A percentile compares a stretch with the other conserved stretches of the same genome.
Conservation (phyloP, 2,329 filamentous ascomycete species). For the Exophiala sideris region DNA sequence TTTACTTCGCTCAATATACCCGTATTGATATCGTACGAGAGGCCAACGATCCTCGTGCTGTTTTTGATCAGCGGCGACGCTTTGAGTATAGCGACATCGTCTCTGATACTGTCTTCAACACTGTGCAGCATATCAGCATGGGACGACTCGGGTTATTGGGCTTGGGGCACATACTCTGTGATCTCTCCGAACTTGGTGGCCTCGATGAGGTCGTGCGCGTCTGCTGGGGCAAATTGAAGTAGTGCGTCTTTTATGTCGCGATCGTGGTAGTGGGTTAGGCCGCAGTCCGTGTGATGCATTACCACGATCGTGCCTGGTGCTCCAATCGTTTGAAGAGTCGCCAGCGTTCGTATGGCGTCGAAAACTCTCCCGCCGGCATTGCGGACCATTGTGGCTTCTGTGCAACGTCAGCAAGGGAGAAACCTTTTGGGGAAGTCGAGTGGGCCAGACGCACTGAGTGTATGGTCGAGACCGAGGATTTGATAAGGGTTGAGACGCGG, state of each 20-base stretch:
- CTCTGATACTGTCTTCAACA: conserved; percentile 10
- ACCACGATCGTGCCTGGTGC: conserved; percentile 9
- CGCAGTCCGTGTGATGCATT: conserved; percentile 16
- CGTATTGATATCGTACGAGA: conserved; percentile 9
- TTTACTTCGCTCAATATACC: conserved; percentile 5
- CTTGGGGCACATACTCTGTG: background rate
- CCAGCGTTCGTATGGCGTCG: conserved; percentile 14
- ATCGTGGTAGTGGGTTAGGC: conserved; percentile 13
- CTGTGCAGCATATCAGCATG: conserved; percentile 1
- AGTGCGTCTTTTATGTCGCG: conserved; percentile 7
- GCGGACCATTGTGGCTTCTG: conserved; percentile 9
- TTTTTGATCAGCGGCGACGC: conserved; percentile 13
- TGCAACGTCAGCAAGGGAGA: background rate
- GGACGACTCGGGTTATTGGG: background rate
- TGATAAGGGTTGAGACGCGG: conserved; percentile 10
- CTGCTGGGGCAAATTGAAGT: background rate
- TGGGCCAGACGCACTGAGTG: conserved; percentile 1
- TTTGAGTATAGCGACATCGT: conserved; percentile 9
- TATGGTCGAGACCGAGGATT: conserved; percentile 9
- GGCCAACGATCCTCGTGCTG: conserved; percentile 7
- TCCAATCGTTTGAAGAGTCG: conserved; percentile 13
- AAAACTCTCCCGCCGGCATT: conserved; percentile 15
- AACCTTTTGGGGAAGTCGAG: background rate
- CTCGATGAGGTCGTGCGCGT: conserved; percentile 5
- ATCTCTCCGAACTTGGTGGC: conserved; percentile 9